These are phyloP conservation scores for Suhomyces anneliseae DNA, from an alignment of 1,139 yeast species.

Conservation along the genomic window DNA sequence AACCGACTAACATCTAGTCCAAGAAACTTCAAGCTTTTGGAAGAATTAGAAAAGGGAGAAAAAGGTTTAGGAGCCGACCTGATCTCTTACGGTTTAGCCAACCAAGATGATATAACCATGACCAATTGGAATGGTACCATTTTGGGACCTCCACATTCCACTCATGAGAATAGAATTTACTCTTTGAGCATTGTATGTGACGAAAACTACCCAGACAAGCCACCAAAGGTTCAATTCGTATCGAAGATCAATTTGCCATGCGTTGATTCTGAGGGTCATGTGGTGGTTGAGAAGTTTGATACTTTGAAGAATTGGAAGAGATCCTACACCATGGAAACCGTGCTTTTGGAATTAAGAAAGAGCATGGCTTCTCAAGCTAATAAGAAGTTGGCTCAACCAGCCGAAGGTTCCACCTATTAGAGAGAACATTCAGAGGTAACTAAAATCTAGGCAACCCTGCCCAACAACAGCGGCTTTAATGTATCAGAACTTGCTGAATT, in stretches of 20 bases:
- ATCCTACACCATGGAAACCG: slow-evolving; percentile 86
- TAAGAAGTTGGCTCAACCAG: slow-evolving; percentile 85
- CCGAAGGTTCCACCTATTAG: slow-evolving; percentile 65
- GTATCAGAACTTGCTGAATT: too few species aligned
- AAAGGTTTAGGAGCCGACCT: slow-evolving; percentile 97
- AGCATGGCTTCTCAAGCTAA: slow-evolving; percentile 80
- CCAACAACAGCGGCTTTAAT: too few species aligned
- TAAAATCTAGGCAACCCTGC: too few species aligned
- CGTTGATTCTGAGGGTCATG: slow-evolving; percentile 72
- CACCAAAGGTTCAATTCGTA: slow-evolving; percentile 78
- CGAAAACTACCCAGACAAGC: slow-evolving; percentile 79
- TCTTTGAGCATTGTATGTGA: slow-evolving; percentile 82
- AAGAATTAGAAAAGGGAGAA: slow-evolving; percentile 97
- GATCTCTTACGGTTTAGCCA: slow-evolving; percentile 88
- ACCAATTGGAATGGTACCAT: slow-evolving; percentile 96
- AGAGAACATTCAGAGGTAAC: background rate
- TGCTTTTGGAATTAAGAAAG: slow-evolving; percentile 81
- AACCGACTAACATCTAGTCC: slow-evolving; percentile 50
- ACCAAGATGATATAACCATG: slow-evolving; percentile 88
- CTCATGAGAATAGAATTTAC: slow-evolving; percentile 92
- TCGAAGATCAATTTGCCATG: slow-evolving; percentile 90
- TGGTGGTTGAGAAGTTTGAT: slow-evolving; percentile 60
- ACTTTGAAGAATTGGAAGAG: slow-evolving; percentile 85
- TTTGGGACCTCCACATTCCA: slow-evolving; percentile 94
- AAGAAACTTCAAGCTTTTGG: slow-evolving; percentile 87